These are phyloP conservation scores for Colletotrichum liaoningense DNA, from an alignment of 2,329 filamentous ascomycete species.

Conservation along the genomic window DNA sequence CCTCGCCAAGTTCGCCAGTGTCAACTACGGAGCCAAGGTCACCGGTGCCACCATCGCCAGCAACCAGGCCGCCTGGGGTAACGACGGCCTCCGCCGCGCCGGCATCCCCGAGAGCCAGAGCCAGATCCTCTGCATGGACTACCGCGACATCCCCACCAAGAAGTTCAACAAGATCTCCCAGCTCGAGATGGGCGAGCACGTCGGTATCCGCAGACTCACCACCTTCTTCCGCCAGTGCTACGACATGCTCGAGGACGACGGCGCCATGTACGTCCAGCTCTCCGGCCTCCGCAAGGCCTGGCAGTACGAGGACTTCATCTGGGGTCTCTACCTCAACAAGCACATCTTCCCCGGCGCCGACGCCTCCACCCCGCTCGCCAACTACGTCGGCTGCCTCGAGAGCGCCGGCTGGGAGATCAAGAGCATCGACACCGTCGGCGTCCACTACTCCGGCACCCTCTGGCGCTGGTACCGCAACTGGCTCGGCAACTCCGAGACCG, in stretches of 20 bases:
- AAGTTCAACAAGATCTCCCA: slow-evolving; percentile 96
- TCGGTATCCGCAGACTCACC: slow-evolving; percentile 89
- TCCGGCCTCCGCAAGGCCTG: slow-evolving; percentile 93
- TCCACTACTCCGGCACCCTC: slow-evolving; percentile 95
- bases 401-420: slow-evolving; percentile 89
- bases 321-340: slow-evolving; percentile 99
- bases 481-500: slow-evolving; percentile 92
- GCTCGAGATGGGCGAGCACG: slow-evolving; percentile 98
- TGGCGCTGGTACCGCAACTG: slow-evolving; percentile 99
- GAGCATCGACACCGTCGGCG: slow-evolving; percentile 90
- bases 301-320: slow-evolving; percentile 98
- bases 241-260: slow-evolving; percentile 96
- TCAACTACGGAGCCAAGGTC: slow-evolving; percentile 87
- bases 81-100: slow-evolving; percentile 84
- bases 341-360: slow-evolving; percentile 98
- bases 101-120: slow-evolving; percentile 89
- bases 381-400: slow-evolving; percentile 87
- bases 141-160: slow-evolving; percentile 89
- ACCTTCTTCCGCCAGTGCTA: slow-evolving; percentile 87
- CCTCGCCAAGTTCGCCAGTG: slow-evolving; percentile 90
- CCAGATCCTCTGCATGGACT: slow-evolving; percentile 94
- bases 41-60: slow-evolving; percentile 94
- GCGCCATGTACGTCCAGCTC: slow-evolving; percentile 95
- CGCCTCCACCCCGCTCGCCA: slow-evolving; percentile 91
- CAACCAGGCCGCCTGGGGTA: slow-evolving; percentile 98